Percentiles rank a stretch among this genome's conserved stretches.
These are phyloP conservation scores for Boletus barrowsii DNA, from an alignment of 768 basidiomycete genomes.

Conservation along the genomic window DNA sequence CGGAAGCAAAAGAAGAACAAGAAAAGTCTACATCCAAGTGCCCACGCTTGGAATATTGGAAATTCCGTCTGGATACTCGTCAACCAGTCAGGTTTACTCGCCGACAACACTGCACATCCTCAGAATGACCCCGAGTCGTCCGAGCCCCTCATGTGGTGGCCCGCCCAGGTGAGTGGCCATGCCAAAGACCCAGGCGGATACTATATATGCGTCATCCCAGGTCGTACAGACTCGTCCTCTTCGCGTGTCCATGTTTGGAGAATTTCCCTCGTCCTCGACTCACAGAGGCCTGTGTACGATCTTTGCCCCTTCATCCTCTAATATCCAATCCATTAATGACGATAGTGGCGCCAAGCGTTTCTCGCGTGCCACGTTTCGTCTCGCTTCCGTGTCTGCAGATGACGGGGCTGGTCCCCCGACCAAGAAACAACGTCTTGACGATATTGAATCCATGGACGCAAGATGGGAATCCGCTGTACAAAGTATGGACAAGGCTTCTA, in stretches of 20 bases:
- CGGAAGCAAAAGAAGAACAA: constrained; percentile 20
- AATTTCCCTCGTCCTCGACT: constrained; percentile 26
- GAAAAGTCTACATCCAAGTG: not conserved
- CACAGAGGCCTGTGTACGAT: constrained; percentile 26
- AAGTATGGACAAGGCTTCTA: constrained; percentile 41
- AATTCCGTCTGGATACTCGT: constrained; percentile 54
- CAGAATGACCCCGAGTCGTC: constrained; percentile 20
- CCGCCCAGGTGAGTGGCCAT: constrained; percentile 51
- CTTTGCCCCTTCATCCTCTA: constrained; percentile 34
- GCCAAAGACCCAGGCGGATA: not conserved
- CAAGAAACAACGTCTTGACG: constrained; percentile 45
- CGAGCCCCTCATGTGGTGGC: constrained; percentile 59
- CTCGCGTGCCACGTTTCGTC: constrained; percentile 35
- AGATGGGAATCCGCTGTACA: constrained; percentile 50
- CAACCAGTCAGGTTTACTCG: constrained; percentile 37
- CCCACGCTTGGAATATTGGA: constrained; percentile 29
- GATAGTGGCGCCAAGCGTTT: constrained; percentile 42
- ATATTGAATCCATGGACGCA: constrained; percentile 24
- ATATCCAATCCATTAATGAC: constrained; percentile 39
- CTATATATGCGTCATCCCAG: constrained; percentile 11
- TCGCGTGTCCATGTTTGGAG: constrained; percentile 31
- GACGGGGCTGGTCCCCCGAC: constrained; percentile 33
- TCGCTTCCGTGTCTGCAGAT: constrained; percentile 6
- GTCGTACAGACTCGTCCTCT: constrained; percentile 28
- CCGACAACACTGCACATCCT: constrained; percentile 26